Evolutionary conservation across 148 eudicot genomes (phyloP).

Genomic region (Rheum nobile): DNA sequence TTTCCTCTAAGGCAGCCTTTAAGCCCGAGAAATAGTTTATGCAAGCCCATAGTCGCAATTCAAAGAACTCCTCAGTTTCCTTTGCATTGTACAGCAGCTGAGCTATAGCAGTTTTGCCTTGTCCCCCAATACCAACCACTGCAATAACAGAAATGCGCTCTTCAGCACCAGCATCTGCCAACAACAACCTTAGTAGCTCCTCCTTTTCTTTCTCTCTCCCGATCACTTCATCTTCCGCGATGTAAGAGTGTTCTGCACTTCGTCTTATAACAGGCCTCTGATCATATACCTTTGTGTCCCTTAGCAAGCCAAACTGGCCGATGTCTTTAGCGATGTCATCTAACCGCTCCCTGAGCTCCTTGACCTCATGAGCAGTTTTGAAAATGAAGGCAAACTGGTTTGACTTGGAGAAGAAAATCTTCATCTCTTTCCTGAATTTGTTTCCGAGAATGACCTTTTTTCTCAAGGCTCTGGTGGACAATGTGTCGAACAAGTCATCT

Average conservation of each 20-base stretch:
- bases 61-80: conserved; percentile 11
- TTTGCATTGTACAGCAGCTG: conserved; percentile 15
- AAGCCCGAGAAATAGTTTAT: conserved; percentile 14
- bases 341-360: neutral
- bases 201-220: neutral
- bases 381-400: too few species aligned
- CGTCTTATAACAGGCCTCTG: neutral
- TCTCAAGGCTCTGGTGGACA: neutral
- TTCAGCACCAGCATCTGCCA: neutral
- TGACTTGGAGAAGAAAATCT: too few species aligned
- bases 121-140: conserved; percentile 23
- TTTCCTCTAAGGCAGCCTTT: conserved; percentile 9
- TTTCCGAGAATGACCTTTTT: neutral
- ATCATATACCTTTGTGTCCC: neutral
- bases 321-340: conserved; percentile 1
- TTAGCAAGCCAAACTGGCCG: neutral
- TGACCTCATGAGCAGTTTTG: neutral
- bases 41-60: conserved; percentile 17
- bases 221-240: neutral
- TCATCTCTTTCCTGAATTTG: neutral
- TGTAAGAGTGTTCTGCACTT: neutral
- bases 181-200: neutral
- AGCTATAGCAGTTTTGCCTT: conserved; percentile 23
- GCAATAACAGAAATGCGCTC: conserved; percentile 7
- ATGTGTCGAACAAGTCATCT: neutral